These are phyloP conservation scores for Didymella arachidicola DNA, from an alignment of 2,329 filamentous ascomycete species.

Conservation along the genomic window DNA sequence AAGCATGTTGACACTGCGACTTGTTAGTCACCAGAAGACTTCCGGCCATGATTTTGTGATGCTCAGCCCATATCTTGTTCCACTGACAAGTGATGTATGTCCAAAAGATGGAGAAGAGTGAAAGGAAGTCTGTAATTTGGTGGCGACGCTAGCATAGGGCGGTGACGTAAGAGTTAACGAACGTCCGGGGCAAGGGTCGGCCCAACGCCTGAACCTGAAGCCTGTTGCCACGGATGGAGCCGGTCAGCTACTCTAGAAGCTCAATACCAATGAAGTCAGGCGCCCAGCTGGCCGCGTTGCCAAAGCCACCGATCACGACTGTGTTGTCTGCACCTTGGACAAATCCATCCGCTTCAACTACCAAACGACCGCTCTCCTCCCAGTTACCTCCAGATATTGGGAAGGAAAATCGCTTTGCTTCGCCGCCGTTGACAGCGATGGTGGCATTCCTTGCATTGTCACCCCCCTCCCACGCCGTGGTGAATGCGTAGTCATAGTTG, in stretches of 20 bases:
- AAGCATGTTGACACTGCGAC: too few relatives aligned
- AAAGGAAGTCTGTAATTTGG: not conserved
- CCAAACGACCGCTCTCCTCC: constrained; percentile 31
- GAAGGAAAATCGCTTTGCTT: too few relatives aligned
- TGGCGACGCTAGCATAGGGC: not conserved
- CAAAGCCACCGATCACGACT: constrained; percentile 32
- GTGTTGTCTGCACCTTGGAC: constrained; percentile 31
- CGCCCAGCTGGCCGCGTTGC: constrained; percentile 20
- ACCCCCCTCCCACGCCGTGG: too few relatives aligned
- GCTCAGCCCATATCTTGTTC: too few relatives aligned
- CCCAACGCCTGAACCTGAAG: too few relatives aligned
- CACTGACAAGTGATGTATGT: too few relatives aligned
- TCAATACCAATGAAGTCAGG: constrained; percentile 43
- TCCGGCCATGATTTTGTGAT: too few relatives aligned
- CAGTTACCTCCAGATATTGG: too few relatives aligned
- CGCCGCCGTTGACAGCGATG: too few relatives aligned
- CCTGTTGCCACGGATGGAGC: not conserved
- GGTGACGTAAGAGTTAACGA: not conserved
- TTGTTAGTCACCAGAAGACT: too few relatives aligned
- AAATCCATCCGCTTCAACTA: constrained; percentile 41
- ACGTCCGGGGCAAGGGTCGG: not conserved
- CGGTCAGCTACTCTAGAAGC: constrained; percentile 23
- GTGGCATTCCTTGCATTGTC: too few relatives aligned
- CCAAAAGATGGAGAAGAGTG: not conserved
- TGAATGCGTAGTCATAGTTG: too few relatives aligned